Conservation (phyloP, 345 rosid genomes). For the Rhodomyrtus tomentosa region DNA sequence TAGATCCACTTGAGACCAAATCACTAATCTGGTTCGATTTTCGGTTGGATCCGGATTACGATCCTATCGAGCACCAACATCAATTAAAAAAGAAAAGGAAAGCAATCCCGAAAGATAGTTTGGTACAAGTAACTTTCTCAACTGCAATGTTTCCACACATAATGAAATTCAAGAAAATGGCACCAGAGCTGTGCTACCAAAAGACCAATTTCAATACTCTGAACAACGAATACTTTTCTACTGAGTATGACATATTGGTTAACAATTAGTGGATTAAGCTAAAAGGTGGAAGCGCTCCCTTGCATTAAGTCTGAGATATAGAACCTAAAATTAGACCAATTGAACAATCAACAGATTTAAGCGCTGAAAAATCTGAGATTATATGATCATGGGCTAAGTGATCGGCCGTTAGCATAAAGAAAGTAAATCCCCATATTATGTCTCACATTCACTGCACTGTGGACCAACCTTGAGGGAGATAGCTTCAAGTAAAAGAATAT, state of each 20-base stretch:
- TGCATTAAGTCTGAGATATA: background rate
- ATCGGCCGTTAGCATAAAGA: background rate
- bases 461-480: too few relatives aligned
- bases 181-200: background rate
- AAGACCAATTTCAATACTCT: background rate
- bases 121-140: background rate
- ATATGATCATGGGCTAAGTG: background rate
- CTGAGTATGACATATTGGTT: too few relatives aligned
- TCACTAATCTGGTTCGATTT: too few relatives aligned
- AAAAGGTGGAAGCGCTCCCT: too few relatives aligned
- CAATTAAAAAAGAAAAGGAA: too few relatives aligned
- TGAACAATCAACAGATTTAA: background rate
- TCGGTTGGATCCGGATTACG: too few relatives aligned
- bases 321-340: background rate
- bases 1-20: too few relatives aligned
- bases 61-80: too few relatives aligned
- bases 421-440: background rate
- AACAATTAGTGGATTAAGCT: too few relatives aligned
- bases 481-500: too few relatives aligned
- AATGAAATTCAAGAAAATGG: background rate
- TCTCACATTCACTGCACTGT: background rate
- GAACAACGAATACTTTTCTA: too few relatives aligned
- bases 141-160: background rate
- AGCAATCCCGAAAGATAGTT: background rate
- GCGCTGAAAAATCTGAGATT: background rate